These are phyloP conservation scores for Mentha longifolia DNA, from an alignment of 257 asterid species.

Conservation along the genomic window DNA sequence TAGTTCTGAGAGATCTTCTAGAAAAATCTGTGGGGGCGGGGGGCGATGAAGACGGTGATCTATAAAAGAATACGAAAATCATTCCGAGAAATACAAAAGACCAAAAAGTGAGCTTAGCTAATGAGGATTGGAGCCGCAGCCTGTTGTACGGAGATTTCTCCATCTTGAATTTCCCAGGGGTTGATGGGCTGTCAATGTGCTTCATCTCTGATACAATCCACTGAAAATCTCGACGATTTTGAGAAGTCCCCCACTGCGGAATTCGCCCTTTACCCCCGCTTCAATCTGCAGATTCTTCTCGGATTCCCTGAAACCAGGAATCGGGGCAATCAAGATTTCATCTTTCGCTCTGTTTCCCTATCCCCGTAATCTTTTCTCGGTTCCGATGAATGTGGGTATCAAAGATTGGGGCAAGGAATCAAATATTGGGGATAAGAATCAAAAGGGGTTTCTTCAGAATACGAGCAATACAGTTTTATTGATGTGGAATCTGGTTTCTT, in stretches of 20 bases:
- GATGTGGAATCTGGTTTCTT: slow-evolving; percentile 62
- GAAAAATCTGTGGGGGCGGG: slow-evolving; percentile 53
- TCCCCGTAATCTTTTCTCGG: not conserved
- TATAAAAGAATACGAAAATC: slow-evolving; percentile 52
- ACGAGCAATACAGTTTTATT: slow-evolving; percentile 24
- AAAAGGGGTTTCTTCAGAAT: slow-evolving; percentile 29
- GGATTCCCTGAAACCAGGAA: slow-evolving; percentile 8
- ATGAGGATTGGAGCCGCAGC: slow-evolving; percentile 47
- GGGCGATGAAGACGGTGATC: slow-evolving; percentile 51
- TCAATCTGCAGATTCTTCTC: slow-evolving; percentile 33
- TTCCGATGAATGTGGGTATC: slow-evolving; percentile 26
- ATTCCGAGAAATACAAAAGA: slow-evolving; percentile 51
- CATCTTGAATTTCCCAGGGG: slow-evolving; percentile 73
- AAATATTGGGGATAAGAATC: slow-evolving; percentile 2
- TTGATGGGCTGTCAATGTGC: slow-evolving; percentile 89
- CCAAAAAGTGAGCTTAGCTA: slow-evolving; percentile 63
- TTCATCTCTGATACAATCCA: slow-evolving; percentile 57
- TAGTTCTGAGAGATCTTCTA: slow-evolving; percentile 59
- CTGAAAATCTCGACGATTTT: slow-evolving; percentile 43
- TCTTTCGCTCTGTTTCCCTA: slow-evolving; percentile 29
- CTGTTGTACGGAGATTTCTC: slow-evolving; percentile 55
- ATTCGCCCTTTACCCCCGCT: slow-evolving; percentile 27
- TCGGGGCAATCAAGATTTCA: slow-evolving; percentile 37
- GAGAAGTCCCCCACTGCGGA: slow-evolving; percentile 41
- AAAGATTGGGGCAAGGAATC: slow-evolving; percentile 25